These are phyloP conservation scores for Pseudogymnoascus sp. DNA, from an alignment of 2,329 filamentous ascomycete genomes.

Conservation along the genomic window DNA sequence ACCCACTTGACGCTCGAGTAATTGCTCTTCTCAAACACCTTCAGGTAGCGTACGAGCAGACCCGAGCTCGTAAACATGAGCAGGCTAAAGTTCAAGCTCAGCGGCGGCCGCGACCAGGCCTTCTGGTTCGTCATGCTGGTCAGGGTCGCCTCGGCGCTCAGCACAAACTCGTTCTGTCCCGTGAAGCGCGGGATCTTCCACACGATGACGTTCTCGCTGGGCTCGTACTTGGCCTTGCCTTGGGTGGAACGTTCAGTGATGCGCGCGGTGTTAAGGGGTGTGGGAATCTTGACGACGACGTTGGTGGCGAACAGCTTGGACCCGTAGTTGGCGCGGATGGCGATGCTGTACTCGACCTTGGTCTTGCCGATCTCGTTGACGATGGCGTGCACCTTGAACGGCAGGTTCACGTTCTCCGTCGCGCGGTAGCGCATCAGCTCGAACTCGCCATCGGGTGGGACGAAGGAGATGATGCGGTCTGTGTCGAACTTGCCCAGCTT, in stretches of 20 bases:
- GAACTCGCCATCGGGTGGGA: constrained; percentile 95
- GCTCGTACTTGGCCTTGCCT: constrained; percentile 97
- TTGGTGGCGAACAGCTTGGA: constrained; percentile 96
- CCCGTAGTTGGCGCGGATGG: constrained; percentile 93
- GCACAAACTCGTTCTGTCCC: constrained; percentile 91
- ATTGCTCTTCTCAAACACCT: constrained; percentile 99
- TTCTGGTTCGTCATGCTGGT: constrained; percentile 98
- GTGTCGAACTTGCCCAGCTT: constrained; percentile 95
- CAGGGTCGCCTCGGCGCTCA: constrained; percentile 85
- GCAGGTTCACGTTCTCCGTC: constrained; percentile 96
- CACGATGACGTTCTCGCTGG: constrained; percentile 93
- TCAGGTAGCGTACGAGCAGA: constrained; percentile 83
- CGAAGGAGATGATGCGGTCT: constrained; percentile 92
- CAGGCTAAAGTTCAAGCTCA: constrained; percentile 85
- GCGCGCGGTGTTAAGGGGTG: constrained; percentile 89
- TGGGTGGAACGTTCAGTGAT: constrained; percentile 90
- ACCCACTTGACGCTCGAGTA: constrained; percentile 99
- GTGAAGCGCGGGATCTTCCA: constrained; percentile 99
- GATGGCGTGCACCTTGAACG: constrained; percentile 97
- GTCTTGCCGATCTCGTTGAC: constrained; percentile 95
- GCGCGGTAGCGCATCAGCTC: constrained; percentile 98
- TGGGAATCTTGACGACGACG: constrained; percentile 87
- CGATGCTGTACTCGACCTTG: constrained; percentile 97
- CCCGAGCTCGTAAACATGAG: constrained; percentile 98
- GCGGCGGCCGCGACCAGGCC: constrained; percentile 86